Base-by-base conservation (phyloP, 177 flowering plant genomes). In the Vitis hybrid region DNA sequence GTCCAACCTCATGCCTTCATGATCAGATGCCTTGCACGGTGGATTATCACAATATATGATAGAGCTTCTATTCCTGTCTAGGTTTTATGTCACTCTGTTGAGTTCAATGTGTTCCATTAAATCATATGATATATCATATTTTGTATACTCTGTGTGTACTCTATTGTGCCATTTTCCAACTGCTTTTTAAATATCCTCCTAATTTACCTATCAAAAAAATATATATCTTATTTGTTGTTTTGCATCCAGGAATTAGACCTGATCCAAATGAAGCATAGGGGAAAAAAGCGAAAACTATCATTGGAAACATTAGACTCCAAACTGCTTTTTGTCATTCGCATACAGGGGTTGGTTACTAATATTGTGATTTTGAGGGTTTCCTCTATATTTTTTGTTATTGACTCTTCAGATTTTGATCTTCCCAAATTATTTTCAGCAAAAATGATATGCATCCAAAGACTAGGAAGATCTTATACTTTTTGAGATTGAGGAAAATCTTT, bases 371-470 rank as follows among this genome's bases (percentile, higher is more conserved):
- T 39, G 48, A 39, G 60, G 1, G 50, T 45, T 56, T 16, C 5
- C 20, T 39, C 11, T 2, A 57, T 63, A n/a, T 61, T 58, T n/a
- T 66, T 16, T 62, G 34, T 2, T 29, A 12, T 34, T 31, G 11
- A 2, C 50, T 63, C 2, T 63, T 53, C 13, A 50, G 34, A 49
- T 68, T 63, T 62, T 74, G 63, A 58, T 14, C 8, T 53, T 60
- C 53, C 16, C 56, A 3, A 61, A 6, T 31, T 22, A 31, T 69
- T 81, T 65, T 45, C 82, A 94, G 98, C 54, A 84, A 77, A 73
- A 88, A 72, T 73, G 95, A 87, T 59, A 83, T 92, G 82, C 95
- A 89, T 78, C 88, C 88, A 13, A 82, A 74, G 66, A 82, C 91
- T 2, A 82, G 77, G 79, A 91, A 90, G 84, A 69, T 85, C 59